Conservation (phyloP, 2,329 filamentous ascomycete species). For the Hawksworthiomyces lignivorus region DNA sequence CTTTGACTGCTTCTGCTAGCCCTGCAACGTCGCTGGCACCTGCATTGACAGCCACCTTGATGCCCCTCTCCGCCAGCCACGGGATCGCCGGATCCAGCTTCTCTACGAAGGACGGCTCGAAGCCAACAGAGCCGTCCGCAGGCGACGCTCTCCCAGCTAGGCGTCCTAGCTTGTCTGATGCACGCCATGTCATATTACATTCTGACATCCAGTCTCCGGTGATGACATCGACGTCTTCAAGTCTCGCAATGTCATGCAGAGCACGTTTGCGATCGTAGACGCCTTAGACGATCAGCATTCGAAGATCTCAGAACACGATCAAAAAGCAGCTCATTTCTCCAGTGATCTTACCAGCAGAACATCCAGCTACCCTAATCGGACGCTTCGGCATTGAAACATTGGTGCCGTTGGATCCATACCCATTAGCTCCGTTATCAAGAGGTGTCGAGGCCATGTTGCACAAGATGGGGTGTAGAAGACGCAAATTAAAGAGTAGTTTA, state of each 20-base stretch:
- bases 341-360: conserved; percentile 19
- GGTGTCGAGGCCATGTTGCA: no score
- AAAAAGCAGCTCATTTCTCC: background rate
- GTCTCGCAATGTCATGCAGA: conserved; percentile 27
- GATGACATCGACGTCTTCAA: conserved; percentile 23
- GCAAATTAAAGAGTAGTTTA: no score
- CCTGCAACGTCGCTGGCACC: conserved; percentile 43
- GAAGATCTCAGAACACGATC: no score
- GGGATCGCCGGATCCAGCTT: conserved; percentile 21
- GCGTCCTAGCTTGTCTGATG: conserved; percentile 20
- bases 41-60: conserved; percentile 41
- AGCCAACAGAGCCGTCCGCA: conserved; percentile 24
- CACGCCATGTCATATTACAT: conserved; percentile 23
- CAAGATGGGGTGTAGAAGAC: no score
- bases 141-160: conserved; percentile 18
- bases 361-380: conserved; percentile 23
- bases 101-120: conserved; percentile 23
- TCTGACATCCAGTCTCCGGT: conserved; percentile 26
- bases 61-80: conserved; percentile 28
- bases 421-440: no score
- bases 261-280: conserved; percentile 34
- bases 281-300: conserved; percentile 15
- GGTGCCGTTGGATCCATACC: no score
- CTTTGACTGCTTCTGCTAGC: conserved; percentile 26
- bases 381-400: conserved; percentile 14